These are phyloP conservation scores for Lactarius psammicola DNA, from an alignment of 768 basidiomycete genomes.

Conservation along the genomic window DNA sequence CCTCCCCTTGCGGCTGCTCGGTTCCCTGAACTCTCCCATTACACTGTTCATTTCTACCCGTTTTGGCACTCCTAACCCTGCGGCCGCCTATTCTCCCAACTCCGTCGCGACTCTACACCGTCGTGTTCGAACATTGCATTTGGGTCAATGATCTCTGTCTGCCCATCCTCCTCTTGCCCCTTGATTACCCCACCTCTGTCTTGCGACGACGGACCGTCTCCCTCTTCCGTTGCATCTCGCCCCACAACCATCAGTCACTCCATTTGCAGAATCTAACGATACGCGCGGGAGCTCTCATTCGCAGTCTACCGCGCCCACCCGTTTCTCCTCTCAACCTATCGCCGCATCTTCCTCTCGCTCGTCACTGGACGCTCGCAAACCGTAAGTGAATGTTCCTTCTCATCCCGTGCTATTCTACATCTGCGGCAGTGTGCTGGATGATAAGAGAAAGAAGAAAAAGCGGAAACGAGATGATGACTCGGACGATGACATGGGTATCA, in stretches of 20 bases:
- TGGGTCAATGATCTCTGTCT: not conserved
- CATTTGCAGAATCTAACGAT: constrained; percentile 46
- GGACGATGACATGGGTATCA: constrained; percentile 60
- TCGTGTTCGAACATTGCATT: not conserved
- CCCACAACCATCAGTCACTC: constrained; percentile 41
- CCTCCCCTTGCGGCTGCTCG: constrained; percentile 16
- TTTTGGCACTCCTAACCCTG: constrained; percentile 4
- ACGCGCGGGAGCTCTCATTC: constrained; percentile 23
- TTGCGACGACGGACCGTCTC: not conserved
- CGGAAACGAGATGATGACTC: constrained; percentile 78
- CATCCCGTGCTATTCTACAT: constrained; percentile 18
- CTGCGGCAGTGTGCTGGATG: constrained; percentile 41
- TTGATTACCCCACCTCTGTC: not conserved
- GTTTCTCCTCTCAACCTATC: constrained; percentile 42
- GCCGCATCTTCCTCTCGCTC: constrained; percentile 48
- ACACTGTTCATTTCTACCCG: not conserved
- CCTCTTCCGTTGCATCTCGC: too few relatives aligned
- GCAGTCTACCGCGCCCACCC: constrained; percentile 46
- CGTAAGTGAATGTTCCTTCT: constrained; percentile 41
- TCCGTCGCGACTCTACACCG: constrained; percentile 1
- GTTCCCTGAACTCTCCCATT: constrained; percentile 6
- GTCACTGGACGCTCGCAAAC: constrained; percentile 62
- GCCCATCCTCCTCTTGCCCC: not conserved
- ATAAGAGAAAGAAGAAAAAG: constrained; percentile 83
- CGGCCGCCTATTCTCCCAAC: not conserved